These are phyloP conservation scores for Bidens hawaiensis DNA, from an alignment of 140 eudicot genomes.

Conservation along the genomic window DNA sequence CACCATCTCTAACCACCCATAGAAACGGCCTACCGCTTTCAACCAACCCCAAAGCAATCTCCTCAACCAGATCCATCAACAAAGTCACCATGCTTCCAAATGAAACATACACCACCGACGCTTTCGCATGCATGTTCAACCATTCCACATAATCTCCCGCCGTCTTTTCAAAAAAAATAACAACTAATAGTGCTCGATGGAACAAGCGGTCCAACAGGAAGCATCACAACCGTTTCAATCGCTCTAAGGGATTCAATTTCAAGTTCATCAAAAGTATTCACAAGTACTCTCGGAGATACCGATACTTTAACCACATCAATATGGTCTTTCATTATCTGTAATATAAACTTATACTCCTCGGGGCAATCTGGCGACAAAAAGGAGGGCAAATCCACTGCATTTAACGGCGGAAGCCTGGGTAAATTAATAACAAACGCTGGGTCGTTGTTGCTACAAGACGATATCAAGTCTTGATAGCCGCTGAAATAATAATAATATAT, in stretches of 20 bases:
- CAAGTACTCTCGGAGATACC: not conserved
- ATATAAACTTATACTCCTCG: not conserved
- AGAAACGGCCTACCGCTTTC: constrained; percentile 27
- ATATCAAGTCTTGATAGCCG: constrained; percentile 9
- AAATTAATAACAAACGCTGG: constrained; percentile 12
- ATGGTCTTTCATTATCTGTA: not conserved
- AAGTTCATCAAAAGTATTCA: too few species aligned
- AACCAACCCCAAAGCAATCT: constrained; percentile 33
- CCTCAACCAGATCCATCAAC: constrained; percentile 33
- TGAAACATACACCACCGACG: constrained; percentile 32
- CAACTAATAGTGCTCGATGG: not conserved
- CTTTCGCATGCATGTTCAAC: constrained; percentile 26
- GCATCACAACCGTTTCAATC: too few species aligned
- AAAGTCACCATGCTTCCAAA: constrained; percentile 43
- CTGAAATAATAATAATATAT: constrained; percentile 29
- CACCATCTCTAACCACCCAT: constrained; percentile 40
- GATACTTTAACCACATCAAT: constrained; percentile 4
- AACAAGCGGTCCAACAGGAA: constrained; percentile 11
- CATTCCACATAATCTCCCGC: constrained; percentile 29
- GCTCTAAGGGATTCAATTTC: too few species aligned
- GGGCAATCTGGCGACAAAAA: constrained; percentile 10
- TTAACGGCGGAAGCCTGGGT: constrained; percentile 29
- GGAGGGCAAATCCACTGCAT: constrained; percentile 24
- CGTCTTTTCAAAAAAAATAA: constrained; percentile 11
- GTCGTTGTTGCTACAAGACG: not conserved